phyloP scores from a whole-genome alignment of 306 rosid genomes.

The Cicer bijugum region DNA sequence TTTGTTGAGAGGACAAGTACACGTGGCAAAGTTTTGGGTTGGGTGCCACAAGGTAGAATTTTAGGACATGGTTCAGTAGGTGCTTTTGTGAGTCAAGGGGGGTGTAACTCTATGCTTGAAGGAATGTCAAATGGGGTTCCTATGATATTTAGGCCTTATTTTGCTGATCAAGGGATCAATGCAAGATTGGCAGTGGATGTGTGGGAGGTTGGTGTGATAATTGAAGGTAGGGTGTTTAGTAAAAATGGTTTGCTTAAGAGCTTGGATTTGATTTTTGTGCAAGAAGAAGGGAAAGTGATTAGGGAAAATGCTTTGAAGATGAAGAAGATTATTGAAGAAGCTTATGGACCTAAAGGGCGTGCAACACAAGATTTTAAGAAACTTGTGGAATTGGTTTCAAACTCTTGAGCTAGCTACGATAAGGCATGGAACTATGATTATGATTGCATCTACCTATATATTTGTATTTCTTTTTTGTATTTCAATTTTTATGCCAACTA shows the following conservation, averaged over 20 bases:
- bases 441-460: no score
- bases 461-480: no score
- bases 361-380: neutral
- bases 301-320: neutral
- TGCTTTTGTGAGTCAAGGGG: neutral
- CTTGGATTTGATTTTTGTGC: neutral
- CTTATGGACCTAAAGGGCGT: neutral
- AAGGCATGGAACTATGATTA: no score
- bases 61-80: neutral
- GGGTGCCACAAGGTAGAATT: no score
- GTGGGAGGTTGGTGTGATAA: neutral
- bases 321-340: neutral
- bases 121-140: neutral
- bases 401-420: neutral
- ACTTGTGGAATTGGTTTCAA: neutral
- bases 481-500: no score
- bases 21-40: neutral
- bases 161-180: neutral
- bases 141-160: neutral
- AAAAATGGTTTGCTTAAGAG: neutral
- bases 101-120: neutral
- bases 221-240: neutral
- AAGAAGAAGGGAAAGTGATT: neutral
- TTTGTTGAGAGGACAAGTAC: neutral
- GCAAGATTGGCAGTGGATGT: slow-evolving; percentile 1